Conservation (phyloP, 2,329 filamentous ascomycete species). For the Fusarium sp. region DNA sequence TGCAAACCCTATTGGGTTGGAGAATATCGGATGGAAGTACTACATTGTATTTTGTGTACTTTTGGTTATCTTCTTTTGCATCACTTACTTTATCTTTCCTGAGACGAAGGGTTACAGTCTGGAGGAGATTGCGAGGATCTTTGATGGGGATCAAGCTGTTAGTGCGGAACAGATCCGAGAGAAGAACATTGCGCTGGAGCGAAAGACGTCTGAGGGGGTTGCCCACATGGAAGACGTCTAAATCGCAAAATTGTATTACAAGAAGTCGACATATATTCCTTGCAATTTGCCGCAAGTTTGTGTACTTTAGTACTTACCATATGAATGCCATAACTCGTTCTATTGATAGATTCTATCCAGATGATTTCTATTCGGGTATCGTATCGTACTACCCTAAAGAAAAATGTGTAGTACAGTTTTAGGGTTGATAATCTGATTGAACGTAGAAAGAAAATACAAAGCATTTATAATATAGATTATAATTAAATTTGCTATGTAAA, state of each 20-base stretch:
- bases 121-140: constrained; percentile 45
- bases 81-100: constrained; percentile 47
- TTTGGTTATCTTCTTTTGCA: constrained; percentile 38
- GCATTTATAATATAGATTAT: no score
- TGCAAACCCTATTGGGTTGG: constrained; percentile 50
- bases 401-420: no score
- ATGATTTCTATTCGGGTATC: no score
- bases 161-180: not conserved
- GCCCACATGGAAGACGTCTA: constrained; percentile 9
- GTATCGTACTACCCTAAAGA: no score
- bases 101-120: constrained; percentile 52
- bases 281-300: no score
- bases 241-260: not conserved
- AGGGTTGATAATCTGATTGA: no score
- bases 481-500: no score
- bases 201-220: constrained; percentile 4
- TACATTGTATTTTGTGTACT: constrained; percentile 55
- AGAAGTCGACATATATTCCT: no score
- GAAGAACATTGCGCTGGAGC: not conserved
- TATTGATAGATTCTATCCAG: no score
- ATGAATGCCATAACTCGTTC: no score
- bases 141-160: constrained; percentile 34
- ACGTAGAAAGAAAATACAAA: no score
- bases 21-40: constrained; percentile 57
- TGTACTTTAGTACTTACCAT: no score